Evolutionary conservation across 2,329 filamentous ascomycete genomes (phyloP).

Genomic region (Alternaria brassicicola): DNA sequence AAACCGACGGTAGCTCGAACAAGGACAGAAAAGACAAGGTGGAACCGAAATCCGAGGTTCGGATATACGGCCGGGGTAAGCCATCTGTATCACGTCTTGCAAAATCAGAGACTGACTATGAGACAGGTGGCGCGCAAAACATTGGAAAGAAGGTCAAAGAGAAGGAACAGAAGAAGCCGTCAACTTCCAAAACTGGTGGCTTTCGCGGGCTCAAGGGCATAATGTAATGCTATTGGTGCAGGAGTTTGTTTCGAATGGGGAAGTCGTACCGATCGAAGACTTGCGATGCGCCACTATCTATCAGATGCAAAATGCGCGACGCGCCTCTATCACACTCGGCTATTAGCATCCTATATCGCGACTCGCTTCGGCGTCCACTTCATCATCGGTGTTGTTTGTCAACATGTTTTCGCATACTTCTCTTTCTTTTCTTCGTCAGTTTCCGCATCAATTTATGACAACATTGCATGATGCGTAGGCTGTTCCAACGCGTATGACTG

Average conservation of each 20-base stretch:
- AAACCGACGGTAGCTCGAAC: conserved; percentile 44
- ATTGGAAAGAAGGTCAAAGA: conserved; percentile 61
- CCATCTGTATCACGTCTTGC: conserved; percentile 10
- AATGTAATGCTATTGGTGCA: conserved; percentile 30
- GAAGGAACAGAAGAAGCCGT: conserved; percentile 53
- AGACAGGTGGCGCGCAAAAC: conserved; percentile 59
- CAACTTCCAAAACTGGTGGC: conserved; percentile 48
- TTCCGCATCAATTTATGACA: background rate
- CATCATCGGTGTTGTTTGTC: background rate
- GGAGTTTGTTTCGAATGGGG: background rate
- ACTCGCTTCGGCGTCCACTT: background rate
- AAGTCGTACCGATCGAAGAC: background rate
- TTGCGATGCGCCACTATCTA: background rate
- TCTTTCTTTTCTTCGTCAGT: conserved; percentile 3
- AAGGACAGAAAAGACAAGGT: conserved; percentile 53
- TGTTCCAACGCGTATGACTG: background rate
- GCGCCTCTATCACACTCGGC: conserved; percentile 3
- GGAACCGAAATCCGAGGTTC: conserved; percentile 55
- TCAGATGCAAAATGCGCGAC: background rate
- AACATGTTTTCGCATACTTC: background rate
- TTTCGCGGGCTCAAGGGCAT: conserved; percentile 51
- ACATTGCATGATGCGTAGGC: background rate
- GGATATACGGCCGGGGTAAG: conserved; percentile 63
- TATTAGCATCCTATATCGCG: background rate
- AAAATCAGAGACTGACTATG: conserved; percentile 42